Percentiles rank a stretch among this genome's conserved stretches.
Conservation (phyloP, 2,329 filamentous ascomycete genomes). For the Botryotinia convoluta region DNA sequence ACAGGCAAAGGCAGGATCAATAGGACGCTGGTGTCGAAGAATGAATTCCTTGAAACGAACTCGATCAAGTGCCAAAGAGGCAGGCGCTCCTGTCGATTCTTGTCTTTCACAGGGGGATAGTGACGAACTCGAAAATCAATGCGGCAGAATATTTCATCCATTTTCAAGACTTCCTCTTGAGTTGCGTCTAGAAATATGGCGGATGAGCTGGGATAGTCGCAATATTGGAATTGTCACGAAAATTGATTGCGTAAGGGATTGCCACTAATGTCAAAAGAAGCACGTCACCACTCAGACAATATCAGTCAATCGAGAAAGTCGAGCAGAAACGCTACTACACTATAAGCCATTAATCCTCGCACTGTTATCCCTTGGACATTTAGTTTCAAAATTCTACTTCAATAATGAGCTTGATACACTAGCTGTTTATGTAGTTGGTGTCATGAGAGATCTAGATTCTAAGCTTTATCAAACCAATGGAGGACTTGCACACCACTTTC, state of each 20-base stretch:
- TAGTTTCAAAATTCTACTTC: neutral
- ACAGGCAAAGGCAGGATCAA: neutral
- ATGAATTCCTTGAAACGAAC: neutral
- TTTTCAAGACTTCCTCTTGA: neutral
- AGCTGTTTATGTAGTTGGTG: neutral
- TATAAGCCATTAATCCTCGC: neutral
- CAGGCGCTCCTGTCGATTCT: neutral
- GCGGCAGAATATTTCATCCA: neutral
- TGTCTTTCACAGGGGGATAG: neutral
- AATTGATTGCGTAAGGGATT: neutral
- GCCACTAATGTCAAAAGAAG: neutral
- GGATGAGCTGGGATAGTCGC: neutral
- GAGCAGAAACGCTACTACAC: neutral
- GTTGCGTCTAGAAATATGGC: neutral
- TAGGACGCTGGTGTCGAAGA: neutral
- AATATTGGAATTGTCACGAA: neutral
- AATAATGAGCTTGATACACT: neutral
- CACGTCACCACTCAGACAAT: neutral
- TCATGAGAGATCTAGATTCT: accelerated
- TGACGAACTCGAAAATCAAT: neutral
- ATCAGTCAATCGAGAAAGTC: neutral
- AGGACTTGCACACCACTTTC: accelerated
- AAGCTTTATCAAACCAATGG: accelerated
- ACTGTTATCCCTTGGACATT: neutral
- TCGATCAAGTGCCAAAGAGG: neutral